phyloP scores from a whole-genome alignment of 2,329 filamentous ascomycete genomes.

The Tolypocladium ovalisporum region DNA sequence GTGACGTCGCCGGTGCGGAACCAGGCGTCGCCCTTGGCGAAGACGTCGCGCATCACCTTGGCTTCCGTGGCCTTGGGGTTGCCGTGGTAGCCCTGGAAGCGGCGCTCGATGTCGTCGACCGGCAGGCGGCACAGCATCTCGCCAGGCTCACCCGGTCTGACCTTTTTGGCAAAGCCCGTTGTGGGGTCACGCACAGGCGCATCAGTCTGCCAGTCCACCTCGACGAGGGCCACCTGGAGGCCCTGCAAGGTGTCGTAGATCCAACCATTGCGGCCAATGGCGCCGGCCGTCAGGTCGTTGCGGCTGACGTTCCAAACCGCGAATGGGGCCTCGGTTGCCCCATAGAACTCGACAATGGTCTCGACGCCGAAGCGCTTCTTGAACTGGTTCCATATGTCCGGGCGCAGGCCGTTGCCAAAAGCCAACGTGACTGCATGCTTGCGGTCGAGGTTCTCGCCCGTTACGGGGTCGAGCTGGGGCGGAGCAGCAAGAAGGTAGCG shows the following conservation, averaged over 20 bases:
- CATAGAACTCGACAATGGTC: constrained; percentile 71
- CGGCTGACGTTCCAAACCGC: constrained; percentile 62
- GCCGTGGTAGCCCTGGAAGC: constrained; percentile 75
- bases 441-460: constrained; percentile 58
- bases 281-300: constrained; percentile 65
- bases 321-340: constrained; percentile 60
- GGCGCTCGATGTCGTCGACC: constrained; percentile 45
- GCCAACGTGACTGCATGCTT: constrained; percentile 63
- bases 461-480: constrained; percentile 47
- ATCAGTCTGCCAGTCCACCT: constrained; percentile 62
- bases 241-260: constrained; percentile 47
- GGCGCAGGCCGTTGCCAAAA: constrained; percentile 76
- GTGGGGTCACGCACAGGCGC: constrained; percentile 53
- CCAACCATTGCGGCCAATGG: constrained; percentile 62
- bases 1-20: constrained; percentile 80
- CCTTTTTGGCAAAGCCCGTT: constrained; percentile 57
- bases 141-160: constrained; percentile 52
- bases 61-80: constrained; percentile 58
- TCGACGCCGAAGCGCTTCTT: constrained; percentile 70
- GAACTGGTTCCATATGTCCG: constrained; percentile 77
- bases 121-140: constrained; percentile 69
- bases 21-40: constrained; percentile 67
- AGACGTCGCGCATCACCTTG: constrained; percentile 66
- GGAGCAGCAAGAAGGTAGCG: constrained; percentile 67
- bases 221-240: constrained; percentile 44